Percentiles rank a stretch among this genome's conserved stretches.
Conservation (phyloP, 2,329 filamentous ascomycete species). For the Colletotrichum paranaense region DNA sequence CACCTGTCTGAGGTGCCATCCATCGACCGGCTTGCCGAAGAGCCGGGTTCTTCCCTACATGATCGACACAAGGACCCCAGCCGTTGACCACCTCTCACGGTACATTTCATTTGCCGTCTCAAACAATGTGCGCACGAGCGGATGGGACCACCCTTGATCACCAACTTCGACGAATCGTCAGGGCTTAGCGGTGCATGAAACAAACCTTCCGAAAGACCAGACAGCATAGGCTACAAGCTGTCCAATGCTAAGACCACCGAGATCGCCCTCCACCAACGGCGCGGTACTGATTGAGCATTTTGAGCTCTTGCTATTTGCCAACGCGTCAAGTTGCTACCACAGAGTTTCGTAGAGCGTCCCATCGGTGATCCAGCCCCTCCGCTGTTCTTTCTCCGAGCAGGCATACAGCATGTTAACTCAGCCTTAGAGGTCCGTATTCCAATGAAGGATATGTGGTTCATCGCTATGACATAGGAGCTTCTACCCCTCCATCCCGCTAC, state of each 20-base stretch:
- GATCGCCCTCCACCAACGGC: slow-evolving; percentile 5
- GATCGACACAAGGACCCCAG: background rate
- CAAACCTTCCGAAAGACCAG: slow-evolving; percentile 32
- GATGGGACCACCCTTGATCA: slow-evolving; percentile 11
- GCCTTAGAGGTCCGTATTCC: background rate
- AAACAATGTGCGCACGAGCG: slow-evolving; percentile 29
- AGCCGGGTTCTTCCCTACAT: slow-evolving; percentile 12
- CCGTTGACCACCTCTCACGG: background rate
- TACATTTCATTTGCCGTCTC: slow-evolving; percentile 20
- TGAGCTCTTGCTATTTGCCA: background rate
- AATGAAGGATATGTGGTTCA: slow-evolving; percentile 15
- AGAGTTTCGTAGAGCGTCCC: slow-evolving; percentile 32
- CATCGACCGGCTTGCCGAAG: slow-evolving; percentile 11
- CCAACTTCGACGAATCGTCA: slow-evolving; percentile 5
- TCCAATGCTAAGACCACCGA: slow-evolving; percentile 1
- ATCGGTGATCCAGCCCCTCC: slow-evolving; percentile 28
- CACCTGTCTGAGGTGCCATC: slow-evolving; percentile 28
- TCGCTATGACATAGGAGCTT: slow-evolving; percentile 29
- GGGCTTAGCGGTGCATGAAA: slow-evolving; percentile 28
- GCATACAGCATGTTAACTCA: slow-evolving; percentile 15
- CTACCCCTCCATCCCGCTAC: background rate
- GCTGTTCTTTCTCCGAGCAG: background rate
- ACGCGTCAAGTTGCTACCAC: background rate
- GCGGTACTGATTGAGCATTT: background rate
- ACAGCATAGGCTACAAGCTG: slow-evolving; percentile 4